Evolutionary conservation across 2,329 filamentous ascomycete genomes (phyloP), one percentile per base, ranked within the genome.

Genomic region (Akanthomyces uredinophilus): DNA sequence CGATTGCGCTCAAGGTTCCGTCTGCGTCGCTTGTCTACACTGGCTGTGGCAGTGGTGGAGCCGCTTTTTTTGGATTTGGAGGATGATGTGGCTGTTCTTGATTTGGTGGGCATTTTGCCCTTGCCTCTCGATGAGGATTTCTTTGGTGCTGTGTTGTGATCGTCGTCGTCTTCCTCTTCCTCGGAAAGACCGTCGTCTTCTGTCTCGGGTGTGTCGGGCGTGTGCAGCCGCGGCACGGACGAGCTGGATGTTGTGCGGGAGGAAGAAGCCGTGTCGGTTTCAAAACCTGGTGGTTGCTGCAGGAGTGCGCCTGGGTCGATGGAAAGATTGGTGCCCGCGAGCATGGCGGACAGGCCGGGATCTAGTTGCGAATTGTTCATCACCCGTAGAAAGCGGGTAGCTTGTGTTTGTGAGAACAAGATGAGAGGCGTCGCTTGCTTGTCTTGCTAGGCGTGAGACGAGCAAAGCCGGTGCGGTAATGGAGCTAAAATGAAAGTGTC

Each of bases 1-100:
- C 89, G 81, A 71, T 92, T 92, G 64, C 88, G 83, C 72, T 90
- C 86, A 0, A 91, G 79, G 67, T 77, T 79, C 32, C 84, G 78
- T 67, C 83, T 85, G 5, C 64, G 47, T 8, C 70, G 70, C 1
- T 74, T 72, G 11, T 79, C 76, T 4, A 67, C 70, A 39, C 13
- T 39, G 1, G 65, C 63, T 27, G 39, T 60, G 10, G 41, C 13
- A 61, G 35, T 27, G 24, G 53, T 46, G 18, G 29, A 14, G 62
- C 20, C 57, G 7, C 52, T 44, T 16, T 37, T 32, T 52, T 51
- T 60, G 11, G 57, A 52, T 37, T 22, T 60, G 22, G 49, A 29
- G 3, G 55, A 24, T 27, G 55, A 41, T 32, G 41, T 37, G 7
- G 27, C 20, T 37, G 44, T 18, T 14, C 63, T 58, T 50, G 64